Evolutionary conservation across 768 basidiomycete genomes (phyloP), one percentile per base, ranked within the genome.

Genomic region (Mycena galericulata): DNA sequence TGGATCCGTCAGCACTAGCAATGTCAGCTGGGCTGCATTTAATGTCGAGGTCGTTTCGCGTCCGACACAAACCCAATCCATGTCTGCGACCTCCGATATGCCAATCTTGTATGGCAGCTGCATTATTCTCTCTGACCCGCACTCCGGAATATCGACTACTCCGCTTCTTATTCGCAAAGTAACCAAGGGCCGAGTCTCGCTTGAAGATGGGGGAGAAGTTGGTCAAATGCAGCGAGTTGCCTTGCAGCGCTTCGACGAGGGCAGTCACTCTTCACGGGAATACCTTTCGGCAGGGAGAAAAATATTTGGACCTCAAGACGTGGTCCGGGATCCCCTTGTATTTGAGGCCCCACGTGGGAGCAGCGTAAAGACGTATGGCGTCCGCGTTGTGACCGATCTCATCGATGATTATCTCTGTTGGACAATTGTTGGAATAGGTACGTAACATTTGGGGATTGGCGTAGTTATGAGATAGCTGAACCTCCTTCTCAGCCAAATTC

Each of bases 171-270:
- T 98, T 59, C 93, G 95, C 68, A 97, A 97, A 79, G 94, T 98
- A 29, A 95, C 97, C 79, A 96, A 96, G 75, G 93, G 93, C 30
- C 85, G 90, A 67, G 92, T 97, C 41, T 89, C 90, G 20, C 82
- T 86, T n/a, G 94, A 96, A 72, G 92, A 96, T 75, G 93, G 93
- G n/a, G 94, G 95, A 8, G 96, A 95, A 43, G 93, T 98, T 69
- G 96, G 94, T 75, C 96, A 97, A 79, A 95, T 98, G 90, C 96
- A 98, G 82, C 95, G 97, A 83, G 93, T 98, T 68, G 96, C 95
- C 2, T 82, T 98, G 47, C 92, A 96, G 75, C 86, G 94, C 60
- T 88, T 94, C 58, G 92, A 94, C 74, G 83, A 88, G 66, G 94
- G 91, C 80, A 94, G 94, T n/a, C n/a, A n/a, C n/a, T n/a, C n/a